These are phyloP conservation scores for Clitopilus passeckerianus DNA, from an alignment of 768 basidiomycete genomes.

Conservation along the genomic window DNA sequence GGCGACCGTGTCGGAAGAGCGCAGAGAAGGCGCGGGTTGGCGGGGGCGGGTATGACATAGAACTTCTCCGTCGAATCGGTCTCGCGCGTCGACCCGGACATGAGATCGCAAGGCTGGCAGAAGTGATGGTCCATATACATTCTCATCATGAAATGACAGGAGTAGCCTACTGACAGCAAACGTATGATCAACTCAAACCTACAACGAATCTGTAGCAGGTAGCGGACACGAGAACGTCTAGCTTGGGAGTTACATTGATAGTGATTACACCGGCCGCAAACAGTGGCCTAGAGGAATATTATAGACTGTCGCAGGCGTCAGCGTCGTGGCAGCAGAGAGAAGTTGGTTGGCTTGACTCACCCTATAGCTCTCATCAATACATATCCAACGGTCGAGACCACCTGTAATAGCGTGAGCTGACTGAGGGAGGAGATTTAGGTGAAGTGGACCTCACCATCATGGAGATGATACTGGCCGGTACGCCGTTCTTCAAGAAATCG, in stretches of 20 bases:
- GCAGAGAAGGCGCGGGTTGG: neutral
- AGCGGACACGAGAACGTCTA: too few species aligned
- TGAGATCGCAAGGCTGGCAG: neutral
- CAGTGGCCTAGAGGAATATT: neutral
- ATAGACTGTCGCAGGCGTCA: neutral
- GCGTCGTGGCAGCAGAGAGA: neutral
- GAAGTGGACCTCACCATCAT: constrained; percentile 54
- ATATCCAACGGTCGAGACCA: constrained; percentile 84
- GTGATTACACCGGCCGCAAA: neutral
- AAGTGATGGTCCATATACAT: neutral
- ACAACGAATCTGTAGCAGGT: too few species aligned
- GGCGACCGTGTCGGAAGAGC: neutral
- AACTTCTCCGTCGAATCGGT: neutral
- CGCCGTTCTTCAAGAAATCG: constrained; percentile 91
- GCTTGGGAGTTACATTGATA: too few species aligned
- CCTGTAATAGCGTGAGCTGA: constrained; percentile 33
- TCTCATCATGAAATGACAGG: neutral
- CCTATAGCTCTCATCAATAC: constrained; percentile 67
- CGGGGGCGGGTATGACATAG: neutral
- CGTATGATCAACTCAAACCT: too few species aligned
- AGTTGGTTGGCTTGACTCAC: constrained; percentile 35
- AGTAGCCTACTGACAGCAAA: too few species aligned
- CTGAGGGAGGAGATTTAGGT: constrained; percentile 3
- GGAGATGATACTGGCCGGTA: constrained; percentile 91
- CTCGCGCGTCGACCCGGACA: neutral